phyloP scores from a whole-genome alignment of 768 basidiomycete species.

The Mycena epipterygia region DNA sequence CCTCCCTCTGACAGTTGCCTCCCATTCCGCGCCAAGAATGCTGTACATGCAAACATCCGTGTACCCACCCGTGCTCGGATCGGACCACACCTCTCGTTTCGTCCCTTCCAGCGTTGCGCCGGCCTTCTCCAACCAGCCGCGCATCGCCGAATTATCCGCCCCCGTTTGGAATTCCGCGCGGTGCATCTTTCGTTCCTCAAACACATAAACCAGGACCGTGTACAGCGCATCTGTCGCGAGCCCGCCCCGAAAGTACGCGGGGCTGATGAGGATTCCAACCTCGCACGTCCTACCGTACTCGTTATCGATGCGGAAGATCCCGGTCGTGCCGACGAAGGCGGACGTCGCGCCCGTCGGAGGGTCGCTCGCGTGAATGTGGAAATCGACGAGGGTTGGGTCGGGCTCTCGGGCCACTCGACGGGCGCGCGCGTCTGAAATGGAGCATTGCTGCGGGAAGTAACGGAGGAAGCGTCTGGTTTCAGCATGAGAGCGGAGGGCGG shows the following conservation, averaged over 20 bases:
- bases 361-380: constrained; percentile 50
- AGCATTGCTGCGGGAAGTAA: constrained; percentile 53
- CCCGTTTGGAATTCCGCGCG: constrained; percentile 59
- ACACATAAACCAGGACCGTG: constrained; percentile 54
- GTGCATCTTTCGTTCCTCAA: constrained; percentile 58
- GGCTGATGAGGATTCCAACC: constrained; percentile 57
- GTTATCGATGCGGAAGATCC: constrained; percentile 57
- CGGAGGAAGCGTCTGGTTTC: constrained; percentile 53
- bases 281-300: constrained; percentile 52
- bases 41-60: constrained; percentile 57
- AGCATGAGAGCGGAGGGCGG: constrained; percentile 56
- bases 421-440: constrained; percentile 50
- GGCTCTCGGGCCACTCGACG: constrained; percentile 52
- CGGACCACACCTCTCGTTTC: constrained; percentile 57
- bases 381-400: constrained; percentile 52
- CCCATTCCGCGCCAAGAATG: constrained; percentile 61
- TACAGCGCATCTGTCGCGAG: constrained; percentile 62
- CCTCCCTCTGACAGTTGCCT: constrained; percentile 41
- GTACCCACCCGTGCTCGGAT: constrained; percentile 47
- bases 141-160: constrained; percentile 60
- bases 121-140: constrained; percentile 59
- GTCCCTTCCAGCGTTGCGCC: constrained; percentile 54
- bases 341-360: constrained; percentile 15
- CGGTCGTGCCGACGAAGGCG: constrained; percentile 55
- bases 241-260: constrained; percentile 54